These are phyloP conservation scores for Wallacemonas sp. DNA, from an alignment of 208 protist species.

Conservation along the genomic window DNA sequence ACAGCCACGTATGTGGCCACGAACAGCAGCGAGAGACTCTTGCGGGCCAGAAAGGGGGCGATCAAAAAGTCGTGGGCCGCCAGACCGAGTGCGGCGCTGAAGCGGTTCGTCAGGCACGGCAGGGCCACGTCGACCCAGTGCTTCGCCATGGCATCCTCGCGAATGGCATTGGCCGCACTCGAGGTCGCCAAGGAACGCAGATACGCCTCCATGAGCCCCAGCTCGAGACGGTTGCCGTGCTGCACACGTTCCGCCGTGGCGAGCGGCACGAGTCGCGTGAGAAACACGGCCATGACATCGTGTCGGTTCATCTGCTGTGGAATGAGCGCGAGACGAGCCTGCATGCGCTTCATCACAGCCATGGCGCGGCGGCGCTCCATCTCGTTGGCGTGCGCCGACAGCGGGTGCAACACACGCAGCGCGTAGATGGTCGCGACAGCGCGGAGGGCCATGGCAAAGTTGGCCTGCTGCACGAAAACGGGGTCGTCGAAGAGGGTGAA, in stretches of 20 bases:
- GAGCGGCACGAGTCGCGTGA: constrained; percentile 25
- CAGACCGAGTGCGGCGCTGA: constrained; percentile 43
- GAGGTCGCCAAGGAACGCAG: constrained; percentile 56
- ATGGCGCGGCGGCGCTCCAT: not conserved
- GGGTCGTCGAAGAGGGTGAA: constrained; percentile 38
- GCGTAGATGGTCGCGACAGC: constrained; percentile 46
- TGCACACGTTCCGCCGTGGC: constrained; percentile 14
- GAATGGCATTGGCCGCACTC: constrained; percentile 52
- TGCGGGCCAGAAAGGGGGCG: constrained; percentile 55
- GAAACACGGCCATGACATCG: constrained; percentile 28
- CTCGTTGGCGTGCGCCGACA: constrained; percentile 5
- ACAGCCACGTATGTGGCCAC: constrained; percentile 75
- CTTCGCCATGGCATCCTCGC: constrained; percentile 52
- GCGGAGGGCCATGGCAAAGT: constrained; percentile 32
- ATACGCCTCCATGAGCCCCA: constrained; percentile 70
- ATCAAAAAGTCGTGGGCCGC: constrained; percentile 74
- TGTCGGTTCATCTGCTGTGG: constrained; percentile 38
- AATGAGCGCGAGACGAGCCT: constrained; percentile 25
- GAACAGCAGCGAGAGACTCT: constrained; percentile 66
- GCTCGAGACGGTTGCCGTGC: constrained; percentile 44
- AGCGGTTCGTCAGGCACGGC: constrained; percentile 41
- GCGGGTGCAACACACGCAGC: constrained; percentile 40
- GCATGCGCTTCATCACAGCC: constrained; percentile 23
- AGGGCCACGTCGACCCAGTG: constrained; percentile 70
- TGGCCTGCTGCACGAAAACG: constrained; percentile 26